Evolutionary conservation across 1,284 basidiomycete genomes (phyloP), one percentile per base, ranked within the genome.

Genomic region (Leccinum fallax): DNA sequence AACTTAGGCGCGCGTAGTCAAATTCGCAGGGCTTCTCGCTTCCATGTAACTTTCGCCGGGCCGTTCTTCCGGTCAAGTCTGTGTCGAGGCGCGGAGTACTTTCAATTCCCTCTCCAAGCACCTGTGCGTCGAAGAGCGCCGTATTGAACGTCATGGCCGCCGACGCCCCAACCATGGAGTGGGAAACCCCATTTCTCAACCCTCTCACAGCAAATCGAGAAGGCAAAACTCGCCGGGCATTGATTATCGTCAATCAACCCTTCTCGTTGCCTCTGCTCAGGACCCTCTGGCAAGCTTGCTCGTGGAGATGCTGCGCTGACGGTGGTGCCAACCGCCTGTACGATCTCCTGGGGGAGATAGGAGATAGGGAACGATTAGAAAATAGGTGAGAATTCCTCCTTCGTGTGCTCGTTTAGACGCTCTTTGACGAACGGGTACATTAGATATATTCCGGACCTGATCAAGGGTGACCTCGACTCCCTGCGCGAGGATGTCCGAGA

Each of bases 381-480:
- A 65, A 67, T 57, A 59, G 65, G 78, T 78, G 71, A 71, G 73
- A 43, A 28, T 16, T 10, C 7, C n/a, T 16, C 5, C 21, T 48
- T 21, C 24, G 15, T 51, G 43, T 46, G 43, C 24, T 51, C 21
- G 5, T 26, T 4, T 16, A 16, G 15, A 26, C 13, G 2, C 21
- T 13, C 16, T 57, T 40, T 58, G 28, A 68, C 57, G 46, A 51
- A 61, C 59, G 19, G 38, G 26, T 36, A 46, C 57, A 43, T 63
- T 3, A 92, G 90, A 40, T 92, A 85, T 71, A 72, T 89, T 2
- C 97, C 97, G 0, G 84, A 97, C 71, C 76, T 96, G 34, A 92
- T 99, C 74, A 94, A 94, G 74, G 97, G 96, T 11, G 97, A 99
- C 73, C 77, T 98, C 34, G 97, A 98, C 75, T 97, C 95, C 8